These are phyloP conservation scores for Metschnikowia picachoensis DNA, from an alignment of 805 yeast species.

Conservation along the genomic window DNA sequence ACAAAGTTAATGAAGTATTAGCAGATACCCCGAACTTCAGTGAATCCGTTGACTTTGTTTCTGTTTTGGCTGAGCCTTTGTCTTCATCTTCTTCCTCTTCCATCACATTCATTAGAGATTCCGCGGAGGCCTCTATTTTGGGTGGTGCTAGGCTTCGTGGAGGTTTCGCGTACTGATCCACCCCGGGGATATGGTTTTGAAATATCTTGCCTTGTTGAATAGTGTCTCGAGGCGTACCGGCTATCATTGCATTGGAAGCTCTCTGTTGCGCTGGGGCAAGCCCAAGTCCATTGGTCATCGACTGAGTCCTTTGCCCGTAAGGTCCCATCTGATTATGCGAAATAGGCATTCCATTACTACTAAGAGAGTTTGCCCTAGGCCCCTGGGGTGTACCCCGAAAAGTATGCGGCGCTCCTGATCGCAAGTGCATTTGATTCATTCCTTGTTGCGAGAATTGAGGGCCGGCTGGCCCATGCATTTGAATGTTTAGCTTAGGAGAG, in stretches of 20 bases:
- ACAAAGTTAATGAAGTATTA: background rate
- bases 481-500: background rate
- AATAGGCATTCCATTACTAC: conserved; percentile 2
- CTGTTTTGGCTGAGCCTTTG: background rate
- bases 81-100: conserved; percentile 19
- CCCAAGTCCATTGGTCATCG: conserved; percentile 1
- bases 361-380: conserved; percentile 15
- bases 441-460: background rate
- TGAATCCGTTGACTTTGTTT: background rate
- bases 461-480: background rate
- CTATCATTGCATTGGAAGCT: background rate
- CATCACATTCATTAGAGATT: conserved; percentile 17
- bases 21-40: background rate
- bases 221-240: background rate
- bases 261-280: background rate
- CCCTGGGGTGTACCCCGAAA: conserved; percentile 8
- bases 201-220: background rate
- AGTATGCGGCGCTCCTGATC: conserved; percentile 7
- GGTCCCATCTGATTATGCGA: background rate
- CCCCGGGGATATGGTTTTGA: background rate
- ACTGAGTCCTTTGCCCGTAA: conserved; percentile 4
- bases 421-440: conserved; percentile 8
- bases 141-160: background rate
- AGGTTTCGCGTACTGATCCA: background rate
- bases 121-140: conserved; percentile 8